Evolutionary conservation across 1,284 basidiomycete genomes (phyloP).

Genomic region (Malassezia obtusa): DNA sequence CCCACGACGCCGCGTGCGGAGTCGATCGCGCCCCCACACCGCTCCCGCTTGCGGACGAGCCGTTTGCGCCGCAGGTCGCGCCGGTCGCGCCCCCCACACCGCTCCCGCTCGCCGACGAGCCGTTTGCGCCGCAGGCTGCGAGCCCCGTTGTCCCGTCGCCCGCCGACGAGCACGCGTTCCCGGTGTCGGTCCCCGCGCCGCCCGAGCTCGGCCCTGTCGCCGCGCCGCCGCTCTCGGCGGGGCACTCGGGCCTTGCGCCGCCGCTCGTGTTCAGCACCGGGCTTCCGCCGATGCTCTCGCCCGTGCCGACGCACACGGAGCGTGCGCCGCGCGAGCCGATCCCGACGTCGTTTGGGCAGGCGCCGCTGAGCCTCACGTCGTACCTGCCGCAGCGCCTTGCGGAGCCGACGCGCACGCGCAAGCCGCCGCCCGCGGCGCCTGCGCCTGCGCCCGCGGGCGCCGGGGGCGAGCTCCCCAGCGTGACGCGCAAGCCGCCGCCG

Average conservation of each 20-base stretch:
- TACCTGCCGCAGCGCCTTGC: constrained; percentile 7
- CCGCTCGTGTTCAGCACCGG: background rate
- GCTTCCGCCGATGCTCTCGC: background rate
- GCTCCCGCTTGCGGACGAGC: too few species aligned
- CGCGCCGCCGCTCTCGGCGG: too few species aligned
- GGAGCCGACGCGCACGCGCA: constrained; percentile 12
- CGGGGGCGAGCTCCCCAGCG: background rate
- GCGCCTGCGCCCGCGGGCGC: background rate
- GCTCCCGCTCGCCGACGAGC: too few species aligned
- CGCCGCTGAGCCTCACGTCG: constrained; percentile 14
- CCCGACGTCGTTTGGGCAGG: constrained; percentile 13
- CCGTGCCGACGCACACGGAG: background rate
- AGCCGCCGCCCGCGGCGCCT: background rate
- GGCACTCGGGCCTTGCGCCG: constrained; percentile 6
- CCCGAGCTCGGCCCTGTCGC: too few species aligned
- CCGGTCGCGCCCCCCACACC: background rate
- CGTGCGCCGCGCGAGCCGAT: background rate
- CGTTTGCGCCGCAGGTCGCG: too few species aligned
- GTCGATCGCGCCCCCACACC: too few species aligned
- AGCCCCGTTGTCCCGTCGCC: too few species aligned
- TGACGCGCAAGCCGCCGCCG: background rate
- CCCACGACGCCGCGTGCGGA: background rate
- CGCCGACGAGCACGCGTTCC: too few species aligned
- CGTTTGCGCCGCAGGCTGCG: too few species aligned
- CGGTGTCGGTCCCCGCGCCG: too few species aligned